These are phyloP conservation scores for Patellifolia procumbens DNA, from an alignment of 179 eudicot genomes.

Conservation along the genomic window DNA sequence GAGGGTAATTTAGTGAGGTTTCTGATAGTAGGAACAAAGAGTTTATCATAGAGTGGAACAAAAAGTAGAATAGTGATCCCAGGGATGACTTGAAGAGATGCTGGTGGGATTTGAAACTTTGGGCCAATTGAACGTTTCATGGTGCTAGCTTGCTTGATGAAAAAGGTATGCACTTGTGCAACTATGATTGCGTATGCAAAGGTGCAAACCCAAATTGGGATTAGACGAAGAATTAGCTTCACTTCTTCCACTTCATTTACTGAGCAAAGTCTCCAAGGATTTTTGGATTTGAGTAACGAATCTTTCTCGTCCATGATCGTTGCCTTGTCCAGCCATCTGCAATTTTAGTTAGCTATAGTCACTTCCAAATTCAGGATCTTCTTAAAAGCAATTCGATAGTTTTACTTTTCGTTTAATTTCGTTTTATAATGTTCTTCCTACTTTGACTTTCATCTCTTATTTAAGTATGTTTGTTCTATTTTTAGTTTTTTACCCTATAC, in stretches of 20 bases:
- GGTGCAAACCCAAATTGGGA: constrained; percentile 67
- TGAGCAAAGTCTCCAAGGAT: constrained; percentile 71
- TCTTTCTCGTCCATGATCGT: constrained; percentile 55
- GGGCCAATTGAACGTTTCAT: constrained; percentile 39
- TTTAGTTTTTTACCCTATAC: no score
- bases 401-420: no score
- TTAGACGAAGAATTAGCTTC: constrained; percentile 52
- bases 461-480: no score
- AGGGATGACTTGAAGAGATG: constrained; percentile 53
- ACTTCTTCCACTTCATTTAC: constrained; percentile 70
- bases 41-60: constrained; percentile 50
- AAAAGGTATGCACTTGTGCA: constrained; percentile 66
- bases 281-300: constrained; percentile 31
- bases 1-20: constrained; percentile 44
- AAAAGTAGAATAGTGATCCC: constrained; percentile 47
- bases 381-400: not conserved
- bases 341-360: not conserved
- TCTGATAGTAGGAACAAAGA: constrained; percentile 46
- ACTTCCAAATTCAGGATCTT: not conserved
- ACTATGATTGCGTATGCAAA: constrained; percentile 53
- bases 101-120: constrained; percentile 46
- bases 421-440: no score
- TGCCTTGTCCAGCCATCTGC: constrained; percentile 72
- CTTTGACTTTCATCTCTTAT: no score
- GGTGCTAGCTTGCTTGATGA: constrained; percentile 72